Conservation (phyloP, 2,329 filamentous ascomycete species). For the Microdochium nivale region DNA sequence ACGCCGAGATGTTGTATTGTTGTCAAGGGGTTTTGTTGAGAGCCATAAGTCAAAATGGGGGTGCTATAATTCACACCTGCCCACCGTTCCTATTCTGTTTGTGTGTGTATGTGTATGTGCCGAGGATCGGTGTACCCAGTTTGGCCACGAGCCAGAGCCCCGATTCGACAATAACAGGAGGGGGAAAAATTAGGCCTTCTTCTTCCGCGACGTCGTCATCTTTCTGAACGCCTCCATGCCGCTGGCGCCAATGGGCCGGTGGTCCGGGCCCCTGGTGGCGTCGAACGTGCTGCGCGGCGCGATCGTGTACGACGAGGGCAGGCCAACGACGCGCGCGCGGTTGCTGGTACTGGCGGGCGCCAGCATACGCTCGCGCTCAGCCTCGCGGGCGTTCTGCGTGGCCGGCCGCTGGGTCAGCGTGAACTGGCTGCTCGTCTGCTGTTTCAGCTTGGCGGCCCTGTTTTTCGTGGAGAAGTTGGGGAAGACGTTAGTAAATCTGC, state of each 20-base stretch:
- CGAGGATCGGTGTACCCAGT: too few species aligned
- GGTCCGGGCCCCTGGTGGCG: slow-evolving; percentile 38
- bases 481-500: neutral
- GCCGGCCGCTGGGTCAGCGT: slow-evolving; percentile 21
- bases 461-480: slow-evolving; percentile 8
- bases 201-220: slow-evolving; percentile 58
- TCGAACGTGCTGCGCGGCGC: slow-evolving; percentile 56
- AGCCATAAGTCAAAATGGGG: too few species aligned
- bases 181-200: slow-evolving; percentile 24
- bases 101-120: too few species aligned
- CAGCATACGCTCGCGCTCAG: slow-evolving; percentile 49
- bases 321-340: slow-evolving; percentile 45
- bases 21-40: too few species aligned
- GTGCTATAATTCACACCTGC: too few species aligned
- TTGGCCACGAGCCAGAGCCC: too few species aligned
- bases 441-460: slow-evolving; percentile 45
- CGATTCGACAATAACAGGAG: too few species aligned
- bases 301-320: slow-evolving; percentile 50
- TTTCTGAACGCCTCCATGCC: slow-evolving; percentile 57
- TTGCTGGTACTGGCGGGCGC: slow-evolving; percentile 46
- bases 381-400: slow-evolving; percentile 22
- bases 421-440: slow-evolving; percentile 26
- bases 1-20: too few species aligned
- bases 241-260: slow-evolving; percentile 52
- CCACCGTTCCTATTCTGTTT: too few species aligned